phyloP scores from a whole-genome alignment of 306 rosid genomes.

The Pueraria montana region DNA sequence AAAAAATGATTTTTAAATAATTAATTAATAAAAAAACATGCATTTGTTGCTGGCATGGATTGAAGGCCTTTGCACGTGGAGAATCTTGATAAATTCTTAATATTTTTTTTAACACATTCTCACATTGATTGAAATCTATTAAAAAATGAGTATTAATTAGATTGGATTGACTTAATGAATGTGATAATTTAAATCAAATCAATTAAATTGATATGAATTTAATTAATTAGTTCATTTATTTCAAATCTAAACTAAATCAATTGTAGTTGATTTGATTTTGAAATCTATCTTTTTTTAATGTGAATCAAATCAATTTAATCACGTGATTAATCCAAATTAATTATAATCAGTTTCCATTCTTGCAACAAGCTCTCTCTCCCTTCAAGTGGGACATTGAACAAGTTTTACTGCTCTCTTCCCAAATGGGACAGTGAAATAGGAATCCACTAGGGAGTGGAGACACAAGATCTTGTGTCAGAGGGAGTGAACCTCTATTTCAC shows the following conservation, averaged over 20 bases:
- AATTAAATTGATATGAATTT: background rate
- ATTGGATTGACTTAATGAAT: background rate
- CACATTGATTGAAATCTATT: background rate
- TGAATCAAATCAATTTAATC: background rate
- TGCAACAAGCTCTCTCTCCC: background rate
- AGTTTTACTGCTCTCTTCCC: too few species aligned
- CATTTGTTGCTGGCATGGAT: background rate
- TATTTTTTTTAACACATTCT: background rate
- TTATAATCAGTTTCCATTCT: background rate
- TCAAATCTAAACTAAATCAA: background rate
- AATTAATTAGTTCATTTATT: background rate
- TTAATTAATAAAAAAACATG: background rate
- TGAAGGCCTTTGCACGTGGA: background rate
- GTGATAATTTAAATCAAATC: background rate
- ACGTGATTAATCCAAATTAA: background rate
- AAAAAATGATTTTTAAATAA: background rate
- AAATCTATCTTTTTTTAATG: background rate
- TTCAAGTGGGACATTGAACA: background rate
- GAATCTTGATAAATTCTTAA: background rate
- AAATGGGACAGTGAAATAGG: background rate
- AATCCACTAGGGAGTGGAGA: too few species aligned
- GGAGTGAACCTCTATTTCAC: too few species aligned
- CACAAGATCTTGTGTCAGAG: too few species aligned
- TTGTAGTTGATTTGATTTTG: background rate
- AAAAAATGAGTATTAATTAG: background rate